These are phyloP conservation scores for Pseudogymnoascus sp. DNA, from an alignment of 2,329 filamentous ascomycete species.

Conservation along the genomic window DNA sequence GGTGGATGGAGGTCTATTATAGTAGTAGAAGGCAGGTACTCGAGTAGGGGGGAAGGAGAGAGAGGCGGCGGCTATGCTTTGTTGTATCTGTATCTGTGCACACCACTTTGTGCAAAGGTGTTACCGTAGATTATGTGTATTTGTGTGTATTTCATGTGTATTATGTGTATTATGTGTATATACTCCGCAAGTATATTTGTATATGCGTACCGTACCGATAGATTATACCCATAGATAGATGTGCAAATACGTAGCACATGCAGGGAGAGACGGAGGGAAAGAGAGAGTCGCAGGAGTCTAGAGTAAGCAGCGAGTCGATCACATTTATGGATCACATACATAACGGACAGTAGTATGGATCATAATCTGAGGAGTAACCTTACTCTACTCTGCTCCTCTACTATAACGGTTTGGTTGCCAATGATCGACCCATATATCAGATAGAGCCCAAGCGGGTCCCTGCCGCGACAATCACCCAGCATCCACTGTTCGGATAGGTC, in stretches of 20 bases:
- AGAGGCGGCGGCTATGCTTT: not conserved
- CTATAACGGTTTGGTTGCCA: not conserved
- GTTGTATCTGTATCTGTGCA: not conserved
- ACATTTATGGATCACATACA: not conserved
- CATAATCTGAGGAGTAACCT: not conserved
- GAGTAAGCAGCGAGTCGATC: not conserved
- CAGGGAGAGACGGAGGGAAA: too few relatives aligned
- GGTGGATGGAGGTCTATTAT: not conserved
- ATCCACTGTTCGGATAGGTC: not conserved
- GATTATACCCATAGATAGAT: not conserved
- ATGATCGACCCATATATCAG: not conserved
- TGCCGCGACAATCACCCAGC: not conserved
- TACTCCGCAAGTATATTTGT: too few relatives aligned
- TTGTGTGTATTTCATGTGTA: too few relatives aligned
- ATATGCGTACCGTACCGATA: too few relatives aligned
- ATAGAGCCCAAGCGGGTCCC: conserved; percentile 4
- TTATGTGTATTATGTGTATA: too few relatives aligned
- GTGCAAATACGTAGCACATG: not conserved
- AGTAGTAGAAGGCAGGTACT: not conserved
- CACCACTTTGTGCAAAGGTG: too few relatives aligned
- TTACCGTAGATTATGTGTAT: too few relatives aligned
- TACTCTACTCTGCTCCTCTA: too few relatives aligned
- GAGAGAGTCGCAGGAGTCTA: not conserved
- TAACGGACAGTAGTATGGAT: too few relatives aligned
- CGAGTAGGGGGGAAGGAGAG: not conserved